Evolutionary conservation across 805 yeast species (phyloP), one percentile per base, ranked within the genome.

Genomic region (Debaryomyces hansenii): DNA sequence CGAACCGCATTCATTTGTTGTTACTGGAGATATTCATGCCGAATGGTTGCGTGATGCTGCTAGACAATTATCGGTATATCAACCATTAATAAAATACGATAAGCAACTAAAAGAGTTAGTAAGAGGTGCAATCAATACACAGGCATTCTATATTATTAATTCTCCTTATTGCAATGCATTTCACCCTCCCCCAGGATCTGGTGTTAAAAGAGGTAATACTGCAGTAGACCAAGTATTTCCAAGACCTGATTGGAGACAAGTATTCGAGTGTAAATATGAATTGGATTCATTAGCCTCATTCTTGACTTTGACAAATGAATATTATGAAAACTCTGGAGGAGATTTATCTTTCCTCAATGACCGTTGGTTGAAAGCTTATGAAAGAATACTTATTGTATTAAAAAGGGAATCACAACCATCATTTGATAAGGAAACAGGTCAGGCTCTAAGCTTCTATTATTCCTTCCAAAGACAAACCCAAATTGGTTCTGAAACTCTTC

Each of bases 41-140:
- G 96, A 90, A 64, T 90, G 97, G 97, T 69, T 90, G 41, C 68
- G 97, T 44, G 97, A 90, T 63, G 83, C 95, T 1, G 88, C 96
- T 0, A 72, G 94, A 54, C 97, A 90, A 59, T 66, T 90, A 40
- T 78, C 88, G 4, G 87, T 87, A 2, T 90, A 89, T 62, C 83
- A 84, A 55, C 80, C 81, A 6, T 72, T 88, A 18, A 66, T 83
- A 11, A 66, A 67, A 34, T 58, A 75, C 44, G 94, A 89, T 56
- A 52, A 60, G 1, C 47, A 54, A 2, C 69, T 90, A 42, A 61
- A 67, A 48, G 70, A 70, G 28, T 65, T 90, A 60, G 73, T 90
- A 28, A 71, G 69, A 49, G 96, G 96, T 14, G 96, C 96, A 1
- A 86, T 90, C 42, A 77, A 81, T 48, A 86, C 89, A 20, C 96